Evolutionary conservation across 1,139 yeast genomes (phyloP), one percentile per base, ranked within the genome.

Genomic region (Geotrichum fermentans): DNA sequence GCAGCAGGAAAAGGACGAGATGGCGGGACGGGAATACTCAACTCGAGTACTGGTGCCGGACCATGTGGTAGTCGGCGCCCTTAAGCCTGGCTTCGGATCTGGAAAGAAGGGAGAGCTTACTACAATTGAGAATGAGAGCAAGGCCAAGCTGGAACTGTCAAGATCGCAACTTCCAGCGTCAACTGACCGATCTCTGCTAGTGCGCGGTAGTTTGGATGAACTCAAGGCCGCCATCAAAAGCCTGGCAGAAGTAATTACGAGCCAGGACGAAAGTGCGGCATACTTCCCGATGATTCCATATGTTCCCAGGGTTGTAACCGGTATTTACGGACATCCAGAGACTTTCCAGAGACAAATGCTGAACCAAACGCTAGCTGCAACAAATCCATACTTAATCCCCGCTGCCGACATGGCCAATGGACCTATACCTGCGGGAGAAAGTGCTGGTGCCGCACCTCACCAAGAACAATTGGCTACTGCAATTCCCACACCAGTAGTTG

Each of bases 311-410:
- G 47, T 57, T 8, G 49, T 60, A 4, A 52, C 58, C 1, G 65
- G 65, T 2, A 48, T 55, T 4, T 58, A 59, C 32, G 65, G 65
- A 3, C 61, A 56, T 26, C 64, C 65, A 7, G 60, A 54, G 14
- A 57, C 61, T 10, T 61, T 61, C 54, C 55, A 52, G 36, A 44
- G 62, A 20, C 63, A 60, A 40, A 45, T 48, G 44, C 50, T 56
- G 24, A 59, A 60, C 32, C 55, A 53, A n/a, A 45, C 54, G 22
- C 49, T 56, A 18, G 58, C 54, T 4, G 49, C 54, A 1, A 30
- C 47, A 14, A 60, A 58, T 40, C 55, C 57, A 14, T 58, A 58
- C 39, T 48, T 56, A 36, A 52, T 52, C 16, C 53, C 55, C 13
- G 52, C 53, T 8, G 37, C 52, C 16, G 52, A 42, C 24, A 26